Evolutionary conservation across 352 stramenopile genomes (phyloP), one percentile per base, ranked within the genome.

Genomic region (Phytophthora citricola): DNA sequence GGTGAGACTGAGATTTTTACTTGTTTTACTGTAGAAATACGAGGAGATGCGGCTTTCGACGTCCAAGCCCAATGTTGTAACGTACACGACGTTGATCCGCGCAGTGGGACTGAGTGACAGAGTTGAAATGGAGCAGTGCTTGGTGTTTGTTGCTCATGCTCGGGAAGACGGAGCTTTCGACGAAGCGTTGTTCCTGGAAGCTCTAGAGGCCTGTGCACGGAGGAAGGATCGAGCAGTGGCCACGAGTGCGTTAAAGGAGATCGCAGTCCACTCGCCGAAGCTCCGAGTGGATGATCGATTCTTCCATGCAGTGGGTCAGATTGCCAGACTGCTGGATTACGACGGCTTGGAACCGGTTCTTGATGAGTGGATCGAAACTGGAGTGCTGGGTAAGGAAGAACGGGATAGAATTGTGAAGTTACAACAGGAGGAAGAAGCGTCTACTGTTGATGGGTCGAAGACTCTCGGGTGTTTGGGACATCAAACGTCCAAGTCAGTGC

Each of bases 1-100:
- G 10, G 10, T n/a, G 36, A 26, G 15, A 11, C 38, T 15, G 8
- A 29, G 34, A 53, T 24, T 29, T 40, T 15, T 41, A 26, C 24
- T 26, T 50, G 15, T 39, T 29, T 54, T 43, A 20, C 48, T 32
- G 22, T 58, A 89, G 78, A 79, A 63, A 73, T 90, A 90, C 52
- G 67, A 92, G 39, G 69, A 82, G 7, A 92, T 91, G 85, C 73
- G 77, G n/a, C 27, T 44, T 41, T 83, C 82, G 26, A 78, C 66
- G 26, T 89, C 84, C 9, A 74, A 79, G 26, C 85, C 82, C 2
- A 93, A 91, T 29, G 87, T 93, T 34, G 82, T 93, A 36, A 93
- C 85, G 10, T 91, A 88, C 51, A 92, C 83, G 29, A 93, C 82
- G 27, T 61, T 93, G 27, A 75, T 91, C 26, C 80, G 85, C 20